Percentiles rank a stretch among this genome's conserved stretches.
Conservation (phyloP, 169 alveolate genomes). For the Plasmodium gaboni region DNA sequence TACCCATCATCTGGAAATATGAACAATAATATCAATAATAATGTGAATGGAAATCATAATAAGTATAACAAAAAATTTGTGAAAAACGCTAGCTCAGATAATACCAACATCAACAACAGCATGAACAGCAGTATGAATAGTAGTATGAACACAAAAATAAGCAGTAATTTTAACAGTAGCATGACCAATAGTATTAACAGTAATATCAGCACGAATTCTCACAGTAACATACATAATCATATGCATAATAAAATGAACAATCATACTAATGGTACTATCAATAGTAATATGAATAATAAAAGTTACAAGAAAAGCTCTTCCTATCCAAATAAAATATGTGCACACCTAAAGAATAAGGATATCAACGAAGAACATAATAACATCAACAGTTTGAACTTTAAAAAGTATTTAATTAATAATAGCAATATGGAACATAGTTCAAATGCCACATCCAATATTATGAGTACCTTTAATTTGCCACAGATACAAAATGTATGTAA, state of each 20-base stretch:
- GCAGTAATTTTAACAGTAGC: background rate
- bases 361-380: conserved; percentile 25
- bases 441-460: background rate
- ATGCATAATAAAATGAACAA: too few species aligned
- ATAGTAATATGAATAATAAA: conserved; percentile 12
- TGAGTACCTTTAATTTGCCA: conserved; percentile 20
- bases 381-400: conserved; percentile 22
- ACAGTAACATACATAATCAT: too few species aligned
- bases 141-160: background rate
- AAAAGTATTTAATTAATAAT: conserved; percentile 19
- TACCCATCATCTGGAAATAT: background rate
- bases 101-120: background rate
- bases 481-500: conserved; percentile 23
- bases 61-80: conserved; percentile 9
- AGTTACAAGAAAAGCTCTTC: conserved; percentile 46
- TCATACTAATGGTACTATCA: background rate
- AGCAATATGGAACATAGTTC: conserved; percentile 7
- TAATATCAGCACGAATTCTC: background rate
- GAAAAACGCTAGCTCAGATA: conserved; percentile 25
- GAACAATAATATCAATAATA: conserved; percentile 6
- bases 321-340: conserved; percentile 31
- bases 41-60: conserved; percentile 1
- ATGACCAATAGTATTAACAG: background rate
- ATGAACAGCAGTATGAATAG: background rate
- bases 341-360: conserved; percentile 30